Base-by-base conservation (phyloP, 495 filamentous ascomycete genomes). In the Apiosordaria backusii region DNA sequence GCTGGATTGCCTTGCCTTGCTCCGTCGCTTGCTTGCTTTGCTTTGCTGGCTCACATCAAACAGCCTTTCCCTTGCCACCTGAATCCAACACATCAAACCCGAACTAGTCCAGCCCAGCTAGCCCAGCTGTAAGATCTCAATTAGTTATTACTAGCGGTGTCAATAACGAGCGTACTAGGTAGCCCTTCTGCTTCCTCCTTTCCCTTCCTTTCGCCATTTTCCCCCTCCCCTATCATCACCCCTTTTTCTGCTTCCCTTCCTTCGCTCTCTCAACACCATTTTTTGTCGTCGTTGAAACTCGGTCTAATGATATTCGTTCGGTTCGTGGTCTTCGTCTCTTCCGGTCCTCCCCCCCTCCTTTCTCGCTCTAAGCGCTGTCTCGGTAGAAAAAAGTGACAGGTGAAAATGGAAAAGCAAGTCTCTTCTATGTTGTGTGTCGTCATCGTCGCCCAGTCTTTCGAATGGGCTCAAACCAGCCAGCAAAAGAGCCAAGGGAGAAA, bases 131-230 rank as follows among this genome's bases (percentile, higher is more conserved):
- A 61, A 23, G 59, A 45, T 13, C 16, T 35, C 24, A 45, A 61
- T 61, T 61, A 61, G 59, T 61, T 15, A 61, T 61, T 61, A 61
- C 2, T 61, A 61, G 23, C n/a, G 22, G 19, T 27, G 22, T n/a
- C n/a, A 24, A 27, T 59, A 24, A 59, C 57, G 24, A 27, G 25
- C n/a, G n/a, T 55, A 23, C 21, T 53, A 7, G n/a, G 19, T 55
- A 21, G 18, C 0, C 4, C 18, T 18, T n/a, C 52, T 21, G 7
- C 18, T 55, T 13, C 9, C 3, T n/a, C 22, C 10, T 18, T 55
- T n/a, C 52, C 52, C 52, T 18, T 55, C 21, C 50, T 53, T 16
- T 3, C 50, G 4, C 16, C 50, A 18, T 4, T 53, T 53, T 16
- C 50, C 50, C 52, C 52, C 9, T 23, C 52, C 52, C 18, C 19